Evolutionary conservation across 2,329 filamentous ascomycete species (phyloP).

Genomic region (Colletotrichum paranaense): DNA sequence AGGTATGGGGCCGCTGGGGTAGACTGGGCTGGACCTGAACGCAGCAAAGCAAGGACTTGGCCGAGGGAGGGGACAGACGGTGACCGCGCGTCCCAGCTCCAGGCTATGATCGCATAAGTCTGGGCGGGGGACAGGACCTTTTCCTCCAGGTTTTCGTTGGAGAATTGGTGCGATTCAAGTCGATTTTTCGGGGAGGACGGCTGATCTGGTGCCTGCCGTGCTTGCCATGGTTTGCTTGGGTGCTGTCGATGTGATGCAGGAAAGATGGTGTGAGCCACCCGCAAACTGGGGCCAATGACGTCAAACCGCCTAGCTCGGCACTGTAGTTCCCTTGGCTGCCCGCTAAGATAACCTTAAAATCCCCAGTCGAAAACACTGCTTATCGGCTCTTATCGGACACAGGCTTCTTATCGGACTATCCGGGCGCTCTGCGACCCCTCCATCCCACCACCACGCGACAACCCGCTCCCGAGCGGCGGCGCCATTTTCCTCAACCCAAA

Average conservation of each 20-base stretch:
- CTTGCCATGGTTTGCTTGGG: slow-evolving; percentile 3
- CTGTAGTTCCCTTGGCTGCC: slow-evolving; percentile 19
- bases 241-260: slow-evolving; percentile 12
- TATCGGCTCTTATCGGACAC: slow-evolving; percentile 25
- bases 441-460: slow-evolving; percentile 16
- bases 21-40: neutral
- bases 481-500: slow-evolving; percentile 32
- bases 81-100: slow-evolving; percentile 30
- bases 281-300: slow-evolving; percentile 35
- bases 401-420: slow-evolving; percentile 6
- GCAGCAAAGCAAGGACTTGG: slow-evolving; percentile 3
- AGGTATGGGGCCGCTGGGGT: neutral
- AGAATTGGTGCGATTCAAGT: neutral
- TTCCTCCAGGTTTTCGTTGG: neutral
- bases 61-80: neutral
- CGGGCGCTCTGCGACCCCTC: slow-evolving; percentile 3
- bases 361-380: neutral
- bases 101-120: slow-evolving; percentile 32
- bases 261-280: slow-evolving; percentile 26
- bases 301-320: slow-evolving; percentile 37
- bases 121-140: slow-evolving; percentile 13
- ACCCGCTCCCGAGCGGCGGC: slow-evolving; percentile 14
- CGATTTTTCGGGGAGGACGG: neutral
- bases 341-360: slow-evolving; percentile 37
- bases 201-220: slow-evolving; percentile 12